phyloP scores from a whole-genome alignment of 805 yeast species.

The Saccharomycopsis synnaedendra region DNA sequence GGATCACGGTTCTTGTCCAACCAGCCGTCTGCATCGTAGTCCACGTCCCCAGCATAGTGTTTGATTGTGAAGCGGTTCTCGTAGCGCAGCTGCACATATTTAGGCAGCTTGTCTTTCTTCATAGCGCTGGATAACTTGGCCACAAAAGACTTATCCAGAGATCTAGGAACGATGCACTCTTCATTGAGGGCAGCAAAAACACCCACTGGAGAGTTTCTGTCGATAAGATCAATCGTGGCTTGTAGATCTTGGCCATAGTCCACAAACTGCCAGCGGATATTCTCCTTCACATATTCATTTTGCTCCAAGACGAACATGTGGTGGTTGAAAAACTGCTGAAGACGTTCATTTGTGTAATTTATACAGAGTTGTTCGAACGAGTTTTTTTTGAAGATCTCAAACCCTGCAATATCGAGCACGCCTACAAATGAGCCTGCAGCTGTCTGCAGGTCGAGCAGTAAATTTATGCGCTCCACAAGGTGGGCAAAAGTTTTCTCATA shows the following conservation, averaged over 20 bases:
- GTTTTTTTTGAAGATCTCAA: slow-evolving; percentile 88
- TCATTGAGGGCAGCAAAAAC: slow-evolving; percentile 82
- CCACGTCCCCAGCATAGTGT: slow-evolving; percentile 97
- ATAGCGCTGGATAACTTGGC: slow-evolving; percentile 56
- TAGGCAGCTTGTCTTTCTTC: slow-evolving; percentile 22
- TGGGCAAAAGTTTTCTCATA: slow-evolving; percentile 77
- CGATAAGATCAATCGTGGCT: slow-evolving; percentile 88
- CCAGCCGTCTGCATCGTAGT: slow-evolving; percentile 88
- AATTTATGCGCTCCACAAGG: slow-evolving; percentile 67
- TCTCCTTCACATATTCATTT: slow-evolving; percentile 85
- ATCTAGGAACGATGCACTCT: slow-evolving; percentile 89
- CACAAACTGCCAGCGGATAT: slow-evolving; percentile 91
- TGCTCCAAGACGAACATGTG: slow-evolving; percentile 96
- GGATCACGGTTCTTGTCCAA: slow-evolving; percentile 92
- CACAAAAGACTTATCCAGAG: slow-evolving; percentile 72
- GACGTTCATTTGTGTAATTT: slow-evolving; percentile 91
- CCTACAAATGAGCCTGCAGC: slow-evolving; percentile 61
- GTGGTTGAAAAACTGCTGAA: slow-evolving; percentile 95
- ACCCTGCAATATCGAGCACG: slow-evolving; percentile 93
- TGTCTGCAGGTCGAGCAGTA: slow-evolving; percentile 40
- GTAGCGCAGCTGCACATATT: slow-evolving; percentile 64
- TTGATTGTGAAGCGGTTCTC: slow-evolving; percentile 71
- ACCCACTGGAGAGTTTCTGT: slow-evolving; percentile 65
- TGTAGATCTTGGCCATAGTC: slow-evolving; percentile 94
- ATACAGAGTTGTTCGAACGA: slow-evolving; percentile 97